phyloP scores from a whole-genome alignment of 768 basidiomycete species.

The Leccinellum albellum region DNA sequence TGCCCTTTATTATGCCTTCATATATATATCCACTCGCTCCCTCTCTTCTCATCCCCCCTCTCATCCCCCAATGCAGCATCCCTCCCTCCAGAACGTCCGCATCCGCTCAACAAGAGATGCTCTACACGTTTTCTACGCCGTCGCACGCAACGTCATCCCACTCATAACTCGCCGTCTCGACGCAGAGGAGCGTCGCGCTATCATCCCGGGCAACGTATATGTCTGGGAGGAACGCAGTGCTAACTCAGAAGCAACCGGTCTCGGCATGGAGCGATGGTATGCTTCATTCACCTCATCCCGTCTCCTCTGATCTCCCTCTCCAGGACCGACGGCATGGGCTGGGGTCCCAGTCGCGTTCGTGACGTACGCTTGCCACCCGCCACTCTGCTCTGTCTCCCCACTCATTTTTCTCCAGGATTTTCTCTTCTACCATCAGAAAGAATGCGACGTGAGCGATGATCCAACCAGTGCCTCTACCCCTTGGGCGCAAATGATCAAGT shows the following conservation, averaged over 20 bases:
- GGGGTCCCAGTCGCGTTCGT: conserved; percentile 58
- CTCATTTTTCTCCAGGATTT: conserved; percentile 40
- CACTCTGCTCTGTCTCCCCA: background rate
- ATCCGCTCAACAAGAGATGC: conserved; percentile 78
- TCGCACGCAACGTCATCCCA: conserved; percentile 62
- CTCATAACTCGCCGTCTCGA: conserved; percentile 80
- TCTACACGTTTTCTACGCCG: conserved; percentile 77
- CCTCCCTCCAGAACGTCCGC: conserved; percentile 71
- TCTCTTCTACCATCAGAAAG: conserved; percentile 53
- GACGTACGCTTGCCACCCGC: conserved; percentile 23
- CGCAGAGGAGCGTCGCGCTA: conserved; percentile 73
- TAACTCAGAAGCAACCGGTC: conserved; percentile 74
- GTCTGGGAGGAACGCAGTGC: conserved; percentile 88
- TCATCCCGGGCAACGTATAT: conserved; percentile 75
- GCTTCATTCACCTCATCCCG: conserved; percentile 5
- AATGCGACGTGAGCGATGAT: conserved; percentile 39
- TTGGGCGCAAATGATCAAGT: conserved; percentile 76
- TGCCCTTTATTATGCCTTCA: conserved; percentile 15
- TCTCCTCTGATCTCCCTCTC: background rate
- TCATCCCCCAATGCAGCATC: conserved; percentile 57
- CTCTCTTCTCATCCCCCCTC: conserved; percentile 26
- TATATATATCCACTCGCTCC: conserved; percentile 34
- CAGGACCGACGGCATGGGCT: background rate
- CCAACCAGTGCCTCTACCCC: conserved; percentile 52
- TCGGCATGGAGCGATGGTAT: conserved; percentile 84